Conservation (phyloP, 1,139 yeast species). For the Yamadazyma spencermartinsiae region DNA sequence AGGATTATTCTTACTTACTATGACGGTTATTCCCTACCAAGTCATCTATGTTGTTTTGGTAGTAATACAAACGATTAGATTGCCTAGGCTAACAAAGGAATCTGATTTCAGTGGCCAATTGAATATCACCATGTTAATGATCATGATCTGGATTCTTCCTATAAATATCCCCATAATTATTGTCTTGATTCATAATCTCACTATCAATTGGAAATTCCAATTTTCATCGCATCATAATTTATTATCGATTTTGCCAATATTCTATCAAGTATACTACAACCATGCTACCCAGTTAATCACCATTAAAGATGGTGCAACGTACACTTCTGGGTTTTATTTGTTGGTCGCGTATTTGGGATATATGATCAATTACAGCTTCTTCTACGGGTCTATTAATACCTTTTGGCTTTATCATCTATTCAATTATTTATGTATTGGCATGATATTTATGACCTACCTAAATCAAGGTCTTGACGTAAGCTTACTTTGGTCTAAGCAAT, state of each 20-base stretch:
- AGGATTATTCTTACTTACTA: conserved; percentile 10
- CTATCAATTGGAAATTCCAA: conserved; percentile 71
- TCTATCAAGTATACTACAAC: conserved; percentile 34
- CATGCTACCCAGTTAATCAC: conserved; percentile 1
- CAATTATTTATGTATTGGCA: conserved; percentile 45
- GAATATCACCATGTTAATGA: conserved; percentile 52
- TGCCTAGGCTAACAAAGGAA: conserved; percentile 26
- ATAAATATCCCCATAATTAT: conserved; percentile 67
- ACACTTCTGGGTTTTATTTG: background rate
- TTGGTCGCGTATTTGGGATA: conserved; percentile 33
- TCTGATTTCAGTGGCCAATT: conserved; percentile 15
- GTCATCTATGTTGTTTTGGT: conserved; percentile 65
- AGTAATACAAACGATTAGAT: conserved; percentile 50
- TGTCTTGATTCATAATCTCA: conserved; percentile 69
- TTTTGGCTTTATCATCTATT: conserved; percentile 71
- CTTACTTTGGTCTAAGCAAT: background rate
- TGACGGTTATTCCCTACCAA: conserved; percentile 71
- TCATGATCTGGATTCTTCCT: conserved; percentile 69
- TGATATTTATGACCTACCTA: conserved; percentile 5
- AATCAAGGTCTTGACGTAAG: background rate
- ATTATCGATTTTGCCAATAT: conserved; percentile 63
- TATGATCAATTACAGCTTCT: conserved; percentile 51
- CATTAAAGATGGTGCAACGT: conserved; percentile 2
- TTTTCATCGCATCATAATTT: conserved; percentile 77
- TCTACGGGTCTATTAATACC: conserved; percentile 69